Evolutionary conservation across 164 flowering plant species (phyloP).

Genomic region (Brasenia schreberi): DNA sequence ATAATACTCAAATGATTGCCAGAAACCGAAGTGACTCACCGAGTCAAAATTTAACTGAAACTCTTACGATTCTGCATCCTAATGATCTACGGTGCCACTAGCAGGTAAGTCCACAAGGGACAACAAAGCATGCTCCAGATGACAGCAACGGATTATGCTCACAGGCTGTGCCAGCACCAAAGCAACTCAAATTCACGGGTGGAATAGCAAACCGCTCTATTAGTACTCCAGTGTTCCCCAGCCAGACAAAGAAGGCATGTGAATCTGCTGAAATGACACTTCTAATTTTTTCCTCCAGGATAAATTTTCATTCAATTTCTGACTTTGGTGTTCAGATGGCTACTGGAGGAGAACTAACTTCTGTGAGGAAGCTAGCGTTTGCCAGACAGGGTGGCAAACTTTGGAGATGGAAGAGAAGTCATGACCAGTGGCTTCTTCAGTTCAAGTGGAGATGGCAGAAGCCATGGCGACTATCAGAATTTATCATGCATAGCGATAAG

Average conservation of each 20-base stretch:
- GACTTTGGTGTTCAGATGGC: constrained; percentile 51
- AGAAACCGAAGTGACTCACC: too few relatives aligned
- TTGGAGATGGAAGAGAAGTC: constrained; percentile 98
- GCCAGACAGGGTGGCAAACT: constrained; percentile 78
- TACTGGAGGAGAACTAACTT: constrained; percentile 64
- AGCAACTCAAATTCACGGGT: constrained; percentile 79
- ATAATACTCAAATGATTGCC: too few relatives aligned
- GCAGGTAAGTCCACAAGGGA: constrained; percentile 45
- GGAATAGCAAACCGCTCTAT: constrained; percentile 69
- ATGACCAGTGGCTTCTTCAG: constrained; percentile 91
- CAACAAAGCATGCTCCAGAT: constrained; percentile 52
- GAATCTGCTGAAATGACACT: neutral
- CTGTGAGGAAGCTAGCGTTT: constrained; percentile 50
- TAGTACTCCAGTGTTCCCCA: constrained; percentile 43
- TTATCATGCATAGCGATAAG: constrained; percentile 91
- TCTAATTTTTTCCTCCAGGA: neutral
- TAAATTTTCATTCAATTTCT: neutral
- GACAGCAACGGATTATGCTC: constrained; percentile 54
- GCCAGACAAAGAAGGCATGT: constrained; percentile 52
- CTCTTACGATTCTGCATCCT: neutral
- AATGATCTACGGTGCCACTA: neutral
- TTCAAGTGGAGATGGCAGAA: constrained; percentile 99
- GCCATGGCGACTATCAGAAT: constrained; percentile 98
- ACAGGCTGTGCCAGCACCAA: constrained; percentile 74
- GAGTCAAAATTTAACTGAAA: too few relatives aligned